Evolutionary conservation across 441 rosid genomes (phyloP), one percentile per base, ranked within the genome.

Genomic region (Pelargonium cotyledonis): DNA sequence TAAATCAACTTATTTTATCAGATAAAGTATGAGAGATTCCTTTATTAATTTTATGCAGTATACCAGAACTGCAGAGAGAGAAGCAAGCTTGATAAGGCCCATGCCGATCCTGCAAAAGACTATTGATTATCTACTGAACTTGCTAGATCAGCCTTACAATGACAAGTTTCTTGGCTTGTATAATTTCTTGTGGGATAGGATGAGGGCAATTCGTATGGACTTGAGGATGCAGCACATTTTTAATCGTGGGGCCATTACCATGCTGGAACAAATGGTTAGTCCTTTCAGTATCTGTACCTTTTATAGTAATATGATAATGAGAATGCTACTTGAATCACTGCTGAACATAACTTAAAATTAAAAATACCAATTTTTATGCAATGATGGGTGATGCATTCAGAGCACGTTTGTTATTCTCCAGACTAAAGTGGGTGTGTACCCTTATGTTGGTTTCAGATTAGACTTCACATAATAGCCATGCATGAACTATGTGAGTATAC

Each of bases 101-200:
- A 85, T 95, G 97, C 89, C 89, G 57, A 84, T 92, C 79, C 86
- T 95, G 69, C 91, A 83, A 77, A 90, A 81, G 78, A 90, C 99
- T 60, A 75, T 89, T 77, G 90, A 80, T 68, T 89, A 92, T 84
- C 85, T 95, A 71, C 89, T 95, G 55, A 73, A 77, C 82, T 83
- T 92, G 85, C 89, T 95, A 16, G 91, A 89, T 83, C 91, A 82
- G 77, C 93, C 93, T 67, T 92, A 90, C 68, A 85, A 86, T 78
- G 86, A 86, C 68, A 78, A 82, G 67, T 89, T 95, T 82, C 93
- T 95, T 65, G 88, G 95, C 84, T 78, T 84, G 75, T 92, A 92
- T 72, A 95, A 95, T 78, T 95, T 95, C 77, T 79, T 95, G 70
- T 95, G 99, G 99, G 99, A 95, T 81, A 86, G 99, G 82, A 92